Evolutionary conservation across 2,329 filamentous ascomycete species (phyloP).

Genomic region (Ophiostoma perfectum): DNA sequence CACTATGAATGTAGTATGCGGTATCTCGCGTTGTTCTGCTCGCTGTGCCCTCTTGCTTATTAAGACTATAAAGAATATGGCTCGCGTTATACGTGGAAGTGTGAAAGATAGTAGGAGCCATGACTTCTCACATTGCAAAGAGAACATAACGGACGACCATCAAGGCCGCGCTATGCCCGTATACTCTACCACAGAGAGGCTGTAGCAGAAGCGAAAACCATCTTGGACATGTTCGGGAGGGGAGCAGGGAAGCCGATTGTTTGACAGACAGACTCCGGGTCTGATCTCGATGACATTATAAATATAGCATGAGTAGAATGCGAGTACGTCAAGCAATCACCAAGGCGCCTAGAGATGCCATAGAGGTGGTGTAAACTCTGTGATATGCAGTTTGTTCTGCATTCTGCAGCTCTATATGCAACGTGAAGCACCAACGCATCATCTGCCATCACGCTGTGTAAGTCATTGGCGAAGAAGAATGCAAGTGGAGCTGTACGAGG

Average conservation of each 20-base stretch:
- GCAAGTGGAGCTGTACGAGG: background rate
- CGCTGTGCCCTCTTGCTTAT: background rate
- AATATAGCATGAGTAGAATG: background rate
- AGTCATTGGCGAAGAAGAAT: background rate
- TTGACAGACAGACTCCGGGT: background rate
- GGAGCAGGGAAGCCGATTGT: background rate
- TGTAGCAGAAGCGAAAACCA: background rate
- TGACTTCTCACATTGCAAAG: too few relatives aligned
- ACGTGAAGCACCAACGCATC: background rate
- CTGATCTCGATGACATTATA: background rate
- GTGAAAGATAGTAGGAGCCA: too few relatives aligned
- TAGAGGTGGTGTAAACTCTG: background rate
- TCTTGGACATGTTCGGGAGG: background rate
- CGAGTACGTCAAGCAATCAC: background rate
- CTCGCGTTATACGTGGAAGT: too few relatives aligned
- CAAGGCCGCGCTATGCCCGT: background rate
- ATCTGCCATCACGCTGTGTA: background rate
- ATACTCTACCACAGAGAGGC: background rate
- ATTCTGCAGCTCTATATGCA: background rate
- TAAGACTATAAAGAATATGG: background rate
- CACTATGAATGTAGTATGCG: background rate
- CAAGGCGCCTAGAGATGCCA: too few relatives aligned
- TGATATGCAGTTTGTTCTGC: background rate
- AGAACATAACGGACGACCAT: too few relatives aligned
- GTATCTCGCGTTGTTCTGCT: background rate